These are phyloP conservation scores for cucumber (Cucumis sativus) DNA, from an alignment of 306 rosid genomes.

Conservation along the genomic window Cucumber_9930_V3 NC_026660.2:26213501-26214000, in stretches of 20 bases:
- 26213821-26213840: neutral
- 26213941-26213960: constrained; percentile 52
- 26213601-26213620: neutral
- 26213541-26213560: neutral
- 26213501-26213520: neutral
- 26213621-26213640: neutral
- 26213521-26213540: neutral
- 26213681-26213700: neutral
- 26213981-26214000: constrained; percentile 58
- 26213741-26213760: neutral
- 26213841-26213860: constrained; percentile 26
- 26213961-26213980: constrained; percentile 41
- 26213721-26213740: neutral
- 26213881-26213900: constrained; percentile 16
- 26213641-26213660: neutral
- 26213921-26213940: constrained; percentile 76
- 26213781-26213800: neutral
- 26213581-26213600: neutral
- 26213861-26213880: constrained; percentile 17
- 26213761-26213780: neutral
- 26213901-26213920: constrained; percentile 38
- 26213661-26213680: neutral
- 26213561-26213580: neutral
- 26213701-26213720: neutral
- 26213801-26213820: neutral